These are phyloP conservation scores for Fusarium musae DNA, from an alignment of 2,329 filamentous ascomycete species.

Conservation along the genomic window DNA sequence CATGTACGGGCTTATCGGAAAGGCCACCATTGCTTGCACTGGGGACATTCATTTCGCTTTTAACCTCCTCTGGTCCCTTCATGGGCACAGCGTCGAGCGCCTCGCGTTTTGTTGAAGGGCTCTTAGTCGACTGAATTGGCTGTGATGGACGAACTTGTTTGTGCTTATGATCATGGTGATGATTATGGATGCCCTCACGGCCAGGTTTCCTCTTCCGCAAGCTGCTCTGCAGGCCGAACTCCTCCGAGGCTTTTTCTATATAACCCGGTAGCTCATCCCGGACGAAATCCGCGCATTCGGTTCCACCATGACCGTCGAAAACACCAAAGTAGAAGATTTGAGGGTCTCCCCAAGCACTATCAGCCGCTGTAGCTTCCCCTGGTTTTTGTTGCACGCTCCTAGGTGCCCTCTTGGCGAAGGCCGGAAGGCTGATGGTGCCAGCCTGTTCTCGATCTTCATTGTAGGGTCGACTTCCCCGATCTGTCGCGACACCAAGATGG, in stretches of 20 bases:
- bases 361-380: slow-evolving; percentile 74
- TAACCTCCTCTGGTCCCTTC: slow-evolving; percentile 60
- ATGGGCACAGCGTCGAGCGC: slow-evolving; percentile 56
- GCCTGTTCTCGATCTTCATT: slow-evolving; percentile 97
- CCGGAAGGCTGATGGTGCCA: slow-evolving; percentile 90
- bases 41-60: slow-evolving; percentile 51
- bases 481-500: slow-evolving; percentile 85
- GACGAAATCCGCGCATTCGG: slow-evolving; percentile 87
- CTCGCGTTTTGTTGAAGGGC: slow-evolving; percentile 37
- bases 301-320: slow-evolving; percentile 95
- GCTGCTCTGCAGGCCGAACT: slow-evolving; percentile 83
- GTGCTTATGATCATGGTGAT: slow-evolving; percentile 38
- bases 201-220: slow-evolving; percentile 62
- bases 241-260: slow-evolving; percentile 81
- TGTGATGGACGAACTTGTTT: slow-evolving; percentile 22
- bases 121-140: slow-evolving; percentile 12
- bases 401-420: slow-evolving; percentile 87
- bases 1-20: slow-evolving; percentile 51
- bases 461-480: slow-evolving; percentile 83
- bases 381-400: slow-evolving; percentile 65
- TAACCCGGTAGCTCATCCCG: slow-evolving; percentile 87
- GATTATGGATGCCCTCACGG: slow-evolving; percentile 36
- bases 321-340: slow-evolving; percentile 98
- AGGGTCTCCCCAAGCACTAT: slow-evolving; percentile 85
- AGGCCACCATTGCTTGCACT: slow-evolving; percentile 47